Percentiles rank a stretch among this genome's conserved stretches.
phyloP scores from a whole-genome alignment of 257 asterid species.

The Solanum tarapatanum region DNA sequence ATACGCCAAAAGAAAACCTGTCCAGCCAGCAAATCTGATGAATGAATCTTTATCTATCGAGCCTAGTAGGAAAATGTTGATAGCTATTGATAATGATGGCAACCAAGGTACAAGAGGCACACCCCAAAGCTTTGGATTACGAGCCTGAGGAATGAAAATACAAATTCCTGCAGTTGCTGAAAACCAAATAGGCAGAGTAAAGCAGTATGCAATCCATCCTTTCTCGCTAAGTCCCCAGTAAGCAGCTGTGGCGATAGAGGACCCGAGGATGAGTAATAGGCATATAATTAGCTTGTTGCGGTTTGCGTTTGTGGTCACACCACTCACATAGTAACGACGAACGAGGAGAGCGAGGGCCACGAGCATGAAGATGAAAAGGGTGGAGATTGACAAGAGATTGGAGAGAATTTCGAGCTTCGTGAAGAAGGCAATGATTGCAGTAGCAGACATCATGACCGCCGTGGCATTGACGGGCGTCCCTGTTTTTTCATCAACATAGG shows the following conservation, averaged over 20 bases:
- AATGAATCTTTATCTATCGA: conserved; percentile 39
- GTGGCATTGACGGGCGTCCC: conserved; percentile 63
- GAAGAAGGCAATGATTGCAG: conserved; percentile 51
- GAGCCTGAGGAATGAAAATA: conserved; percentile 36
- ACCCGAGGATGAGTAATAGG: conserved; percentile 24
- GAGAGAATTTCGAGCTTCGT: conserved; percentile 38
- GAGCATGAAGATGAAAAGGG: conserved; percentile 50
- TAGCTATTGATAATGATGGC: conserved; percentile 47
- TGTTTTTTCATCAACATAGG: conserved; percentile 36
- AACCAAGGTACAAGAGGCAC: conserved; percentile 63
- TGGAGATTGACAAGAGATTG: conserved; percentile 40
- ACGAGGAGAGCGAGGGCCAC: conserved; percentile 49
- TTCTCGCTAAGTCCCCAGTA: conserved; percentile 33
- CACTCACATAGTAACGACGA: conserved; percentile 36
- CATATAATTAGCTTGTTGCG: conserved; percentile 32
- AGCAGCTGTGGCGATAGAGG: conserved; percentile 32
- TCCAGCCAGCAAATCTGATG: conserved; percentile 42
- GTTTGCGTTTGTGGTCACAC: conserved; percentile 26
- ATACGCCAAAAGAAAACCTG: conserved; percentile 25
- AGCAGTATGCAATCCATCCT: conserved; percentile 43
- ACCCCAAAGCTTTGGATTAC: conserved; percentile 46
- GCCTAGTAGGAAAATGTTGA: conserved; percentile 52
- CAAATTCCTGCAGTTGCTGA: conserved; percentile 27
- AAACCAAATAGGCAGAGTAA: conserved; percentile 35
- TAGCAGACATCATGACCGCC: conserved; percentile 28